Base-by-base conservation (phyloP, 1,284 basidiomycete species). In the Apiotrichum mycotoxinovorans region DNA sequence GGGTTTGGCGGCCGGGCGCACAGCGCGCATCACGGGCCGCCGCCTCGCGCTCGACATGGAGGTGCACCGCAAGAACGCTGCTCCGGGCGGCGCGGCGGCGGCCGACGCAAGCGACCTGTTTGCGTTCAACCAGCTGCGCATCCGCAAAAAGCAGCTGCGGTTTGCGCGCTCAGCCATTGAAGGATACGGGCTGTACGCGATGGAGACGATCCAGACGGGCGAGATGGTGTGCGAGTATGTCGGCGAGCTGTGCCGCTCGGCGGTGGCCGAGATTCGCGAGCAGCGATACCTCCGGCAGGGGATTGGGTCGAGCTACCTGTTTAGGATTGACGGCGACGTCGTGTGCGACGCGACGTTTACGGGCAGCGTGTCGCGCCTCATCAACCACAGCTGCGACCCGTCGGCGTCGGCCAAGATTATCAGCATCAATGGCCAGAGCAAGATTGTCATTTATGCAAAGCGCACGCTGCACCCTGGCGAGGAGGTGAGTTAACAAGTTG, bases 161-260 rank as follows among this genome's bases (percentile, higher is more conserved):
- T 99, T 99, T 71, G 89, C 93, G 11, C 84, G 93, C 52, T 94
- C 91, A 27, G 92, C 94, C 4, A 99, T 99, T 65, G 95, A 98
- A 75, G 94, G 96, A 67, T 98, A 95, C 89, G 95, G 96, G 5
- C 74, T 98, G 69, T 96, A 95, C 72, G 91, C 93, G 33, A 88
- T 94, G 86, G 92, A 96, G 80, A 85, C 86, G 69, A 98, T 99
- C 67, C 85, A 89, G 17, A 81, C 85, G 22, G 92, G 93, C 7
- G 96, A 99, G 78, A 98, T 99, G 92, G 95, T 99, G 43, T 98
- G 98, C 78, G 96, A 99, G 79, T 99, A 99, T 70, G 96, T 99
- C 11, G 96, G 96, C 34, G 96, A 99, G 80, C 83, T 98, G 60
- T 89, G 96, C 62, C 84, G 96, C 25, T 91, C 94, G 55, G 89